Base-by-base conservation (phyloP, 495 filamentous ascomycete species). In the Aeminium ludgeri region DNA sequence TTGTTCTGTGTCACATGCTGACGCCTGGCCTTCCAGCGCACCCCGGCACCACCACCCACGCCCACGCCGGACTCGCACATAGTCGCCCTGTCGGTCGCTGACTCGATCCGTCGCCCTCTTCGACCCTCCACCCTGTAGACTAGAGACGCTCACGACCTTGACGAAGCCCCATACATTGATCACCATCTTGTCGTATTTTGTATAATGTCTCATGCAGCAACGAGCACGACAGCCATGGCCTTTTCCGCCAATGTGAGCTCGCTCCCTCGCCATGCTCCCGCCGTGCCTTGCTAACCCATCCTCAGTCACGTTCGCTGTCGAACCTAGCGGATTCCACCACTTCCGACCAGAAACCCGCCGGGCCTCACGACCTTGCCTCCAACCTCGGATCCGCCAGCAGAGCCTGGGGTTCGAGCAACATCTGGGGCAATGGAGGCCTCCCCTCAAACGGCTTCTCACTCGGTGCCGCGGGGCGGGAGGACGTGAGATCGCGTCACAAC, bases 341-440 rank as follows among this genome's bases (percentile, higher is more conserved):
- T 7, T 15, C 31, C 20, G 34, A 48, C 10, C 32, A 25, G 20
- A 48, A 42, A 36, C 7, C 20, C n/a, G 16, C 20, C 15, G 12
- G 20, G 23, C n/a, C n/a, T n/a, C n/a, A 29, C 4, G 2, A 40
- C 7, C 13, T 18, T 34, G n/a, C 18, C 10, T 10, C 38, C 6
- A 36, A 17, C 2, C 32, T 20, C n/a, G 34, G 12, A 13, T 28
- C 12, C 17, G n/a, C 32, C 2, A 28, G 19, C 20, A 19, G n/a
- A 18, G 2, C 28, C 10, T 48, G 39, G 45, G 38, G 39, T 10
- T 20, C 33, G 16, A 63, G 54, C 48, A 71, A 62, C 27, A 80
- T 82, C 16, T 83, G 77, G 77, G 65, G 68, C 30, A 72, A 64
- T 52, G 58, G 53, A 30, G 63, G 61, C 19, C 69, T 78, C 34